Evolutionary conservation across 202 grass and related monocot species (phyloP).

Genomic region (Setaria italica): DNA sequence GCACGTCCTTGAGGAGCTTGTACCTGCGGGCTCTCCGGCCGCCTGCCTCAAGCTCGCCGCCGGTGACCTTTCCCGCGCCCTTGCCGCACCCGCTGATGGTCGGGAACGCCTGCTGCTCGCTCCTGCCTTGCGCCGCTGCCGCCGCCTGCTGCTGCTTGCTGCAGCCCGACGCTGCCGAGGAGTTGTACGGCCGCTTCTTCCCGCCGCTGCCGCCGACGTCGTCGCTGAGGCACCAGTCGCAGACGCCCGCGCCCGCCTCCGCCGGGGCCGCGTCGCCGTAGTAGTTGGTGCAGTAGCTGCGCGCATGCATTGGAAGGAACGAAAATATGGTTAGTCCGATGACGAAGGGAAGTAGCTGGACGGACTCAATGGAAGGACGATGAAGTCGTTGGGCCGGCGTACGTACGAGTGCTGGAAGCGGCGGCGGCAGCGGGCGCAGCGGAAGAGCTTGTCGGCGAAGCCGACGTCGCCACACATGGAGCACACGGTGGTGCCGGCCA

Average conservation of each 20-base stretch:
- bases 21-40: conserved; percentile 78
- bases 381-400: neutral
- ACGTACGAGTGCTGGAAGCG: conserved; percentile 91
- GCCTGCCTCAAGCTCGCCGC: conserved; percentile 45
- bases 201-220: neutral
- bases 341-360: neutral
- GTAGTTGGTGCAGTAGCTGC: conserved; percentile 97
- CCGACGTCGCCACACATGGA: conserved; percentile 98
- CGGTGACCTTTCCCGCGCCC: conserved; percentile 44
- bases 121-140: neutral
- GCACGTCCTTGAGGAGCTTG: conserved; percentile 98
- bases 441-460: conserved; percentile 95
- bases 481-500: conserved; percentile 65
- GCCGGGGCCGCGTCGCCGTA: conserved; percentile 67
- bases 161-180: neutral
- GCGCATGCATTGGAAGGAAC: neutral
- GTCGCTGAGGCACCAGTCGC: conserved; percentile 93
- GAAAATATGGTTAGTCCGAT: neutral
- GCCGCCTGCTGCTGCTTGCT: conserved; percentile 34
- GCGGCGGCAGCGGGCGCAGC: conserved; percentile 68
- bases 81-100: conserved; percentile 41
- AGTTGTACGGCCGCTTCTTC: neutral
- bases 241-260: conserved; percentile 54
- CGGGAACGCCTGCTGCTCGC: conserved; percentile 28
- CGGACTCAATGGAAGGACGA: neutral